These are phyloP conservation scores for Syzygium aromaticum DNA, from an alignment of 345 rosid species.

Conservation along the genomic window DNA sequence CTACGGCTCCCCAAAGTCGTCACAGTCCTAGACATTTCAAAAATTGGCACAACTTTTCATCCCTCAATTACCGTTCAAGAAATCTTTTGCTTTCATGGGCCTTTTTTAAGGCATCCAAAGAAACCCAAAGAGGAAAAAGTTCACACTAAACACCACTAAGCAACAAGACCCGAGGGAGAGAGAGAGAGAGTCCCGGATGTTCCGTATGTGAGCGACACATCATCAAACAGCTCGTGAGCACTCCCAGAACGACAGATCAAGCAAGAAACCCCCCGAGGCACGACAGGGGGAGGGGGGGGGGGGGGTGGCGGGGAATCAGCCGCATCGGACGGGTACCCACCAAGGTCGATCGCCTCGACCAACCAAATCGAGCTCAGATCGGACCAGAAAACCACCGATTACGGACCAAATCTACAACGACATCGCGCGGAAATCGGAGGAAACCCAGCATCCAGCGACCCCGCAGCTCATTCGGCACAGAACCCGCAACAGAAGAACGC, in stretches of 20 bases:
- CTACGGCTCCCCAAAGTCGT: neutral
- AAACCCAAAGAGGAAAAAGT: neutral
- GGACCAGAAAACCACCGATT: neutral
- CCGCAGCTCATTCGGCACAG: neutral
- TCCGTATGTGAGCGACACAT: neutral
- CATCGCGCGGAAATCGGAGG: neutral
- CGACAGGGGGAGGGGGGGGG: neutral
- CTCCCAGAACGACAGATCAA: neutral
- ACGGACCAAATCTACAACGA: neutral
- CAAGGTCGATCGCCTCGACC: neutral
- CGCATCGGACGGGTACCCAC: neutral
- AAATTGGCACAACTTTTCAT: neutral
- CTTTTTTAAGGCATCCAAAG: neutral
- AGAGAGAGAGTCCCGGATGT: neutral
- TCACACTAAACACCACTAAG: neutral
- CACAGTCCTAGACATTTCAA: neutral
- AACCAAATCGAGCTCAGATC: neutral
- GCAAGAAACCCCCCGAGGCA: neutral
- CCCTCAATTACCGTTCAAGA: neutral
- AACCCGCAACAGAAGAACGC: neutral
- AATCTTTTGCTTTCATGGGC: neutral
- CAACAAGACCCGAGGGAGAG: neutral
- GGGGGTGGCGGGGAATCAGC: neutral
- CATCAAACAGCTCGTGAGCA: neutral
- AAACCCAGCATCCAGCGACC: neutral